Evolutionary conservation across 805 yeast genomes (phyloP).

Genomic region (Starmerella lactis-condensi): DNA sequence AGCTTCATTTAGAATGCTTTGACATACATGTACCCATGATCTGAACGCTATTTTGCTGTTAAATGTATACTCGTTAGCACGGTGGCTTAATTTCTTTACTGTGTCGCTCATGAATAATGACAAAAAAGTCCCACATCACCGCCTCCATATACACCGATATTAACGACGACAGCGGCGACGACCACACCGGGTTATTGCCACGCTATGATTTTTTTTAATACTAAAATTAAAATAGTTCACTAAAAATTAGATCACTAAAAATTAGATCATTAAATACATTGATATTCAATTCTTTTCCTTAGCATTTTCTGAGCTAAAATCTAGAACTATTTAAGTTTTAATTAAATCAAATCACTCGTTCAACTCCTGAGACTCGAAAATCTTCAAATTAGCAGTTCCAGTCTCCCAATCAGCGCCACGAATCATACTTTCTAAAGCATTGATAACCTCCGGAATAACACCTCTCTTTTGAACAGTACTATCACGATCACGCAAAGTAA

Average conservation of each 20-base stretch:
- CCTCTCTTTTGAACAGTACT: slow-evolving; percentile 95
- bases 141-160: too few species aligned
- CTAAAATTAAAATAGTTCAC: background rate
- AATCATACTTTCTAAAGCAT: slow-evolving; percentile 54
- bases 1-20: slow-evolving; percentile 27
- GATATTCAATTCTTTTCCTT: too few species aligned
- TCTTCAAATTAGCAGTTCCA: slow-evolving; percentile 54
- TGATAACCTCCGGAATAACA: slow-evolving; percentile 47
- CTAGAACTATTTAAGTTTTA: background rate
- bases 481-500: slow-evolving; percentile 94
- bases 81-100: slow-evolving; percentile 29
- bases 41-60: slow-evolving; percentile 32
- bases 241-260: too few species aligned
- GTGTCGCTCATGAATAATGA: too few species aligned
- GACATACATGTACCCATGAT: slow-evolving; percentile 39
- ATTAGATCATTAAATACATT: too few species aligned
- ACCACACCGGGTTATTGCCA: slow-evolving; percentile 11
- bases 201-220: background rate
- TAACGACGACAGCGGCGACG: too few species aligned
- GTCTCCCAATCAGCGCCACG: slow-evolving; percentile 65
- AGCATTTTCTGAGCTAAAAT: too few species aligned
- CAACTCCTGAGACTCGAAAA: slow-evolving; percentile 48
- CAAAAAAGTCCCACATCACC: too few species aligned
- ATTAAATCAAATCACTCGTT: background rate
- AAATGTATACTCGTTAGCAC: slow-evolving; percentile 38